Evolutionary conservation across 257 asterid genomes (phyloP).

Genomic region (Avicennia marina): DNA sequence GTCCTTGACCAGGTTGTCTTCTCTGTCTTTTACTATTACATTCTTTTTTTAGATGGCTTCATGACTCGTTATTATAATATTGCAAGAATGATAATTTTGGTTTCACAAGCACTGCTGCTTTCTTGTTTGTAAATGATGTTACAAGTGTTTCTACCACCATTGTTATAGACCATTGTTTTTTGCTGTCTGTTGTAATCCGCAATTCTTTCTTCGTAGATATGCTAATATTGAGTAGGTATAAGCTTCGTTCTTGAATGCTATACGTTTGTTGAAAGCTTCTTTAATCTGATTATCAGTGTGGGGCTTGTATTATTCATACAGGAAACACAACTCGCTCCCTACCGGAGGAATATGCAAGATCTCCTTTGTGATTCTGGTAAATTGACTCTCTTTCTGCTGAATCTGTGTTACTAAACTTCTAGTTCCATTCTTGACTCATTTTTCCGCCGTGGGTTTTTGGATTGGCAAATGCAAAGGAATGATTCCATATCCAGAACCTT

Average conservation of each 20-base stretch:
- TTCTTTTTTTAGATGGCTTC: constrained; percentile 2
- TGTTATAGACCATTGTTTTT: background rate
- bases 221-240: background rate
- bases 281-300: constrained; percentile 15
- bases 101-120: background rate
- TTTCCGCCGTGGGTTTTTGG: constrained; percentile 11
- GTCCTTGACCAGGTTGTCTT: constrained; percentile 86
- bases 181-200: background rate
- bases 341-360: constrained; percentile 94
- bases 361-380: constrained; percentile 96
- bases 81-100: constrained; percentile 10
- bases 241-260: background rate
- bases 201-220: constrained; percentile 2
- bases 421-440: constrained; percentile 8
- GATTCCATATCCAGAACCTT: constrained; percentile 96
- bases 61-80: background rate
- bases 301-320: constrained; percentile 28
- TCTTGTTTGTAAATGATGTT: background rate
- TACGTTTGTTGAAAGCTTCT: background rate
- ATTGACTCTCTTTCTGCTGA: constrained; percentile 2
- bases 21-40: background rate
- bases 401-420: background rate
- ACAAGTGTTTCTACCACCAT: background rate
- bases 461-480: constrained; percentile 45
- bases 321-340: constrained; percentile 97